Conservation (phyloP, 768 basidiomycete species). For the Mycena crocata region DNA sequence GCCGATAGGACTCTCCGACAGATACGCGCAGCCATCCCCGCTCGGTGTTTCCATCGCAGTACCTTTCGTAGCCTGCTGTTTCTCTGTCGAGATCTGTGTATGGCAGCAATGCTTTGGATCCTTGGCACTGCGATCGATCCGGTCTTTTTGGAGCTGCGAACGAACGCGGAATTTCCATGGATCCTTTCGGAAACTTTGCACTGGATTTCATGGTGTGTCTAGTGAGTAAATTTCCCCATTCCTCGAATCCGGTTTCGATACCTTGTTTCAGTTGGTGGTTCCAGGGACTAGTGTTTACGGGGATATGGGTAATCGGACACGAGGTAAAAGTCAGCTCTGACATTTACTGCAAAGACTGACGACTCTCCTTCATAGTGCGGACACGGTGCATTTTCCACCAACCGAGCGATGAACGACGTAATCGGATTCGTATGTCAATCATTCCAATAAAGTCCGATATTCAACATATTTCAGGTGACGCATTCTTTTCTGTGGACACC, state of each 20-base stretch:
- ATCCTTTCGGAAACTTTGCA: constrained; percentile 51
- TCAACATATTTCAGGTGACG: constrained; percentile 43
- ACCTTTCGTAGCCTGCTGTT: constrained; percentile 54
- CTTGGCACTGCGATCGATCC: constrained; percentile 59
- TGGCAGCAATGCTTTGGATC: constrained; percentile 57
- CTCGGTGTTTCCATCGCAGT: constrained; percentile 57
- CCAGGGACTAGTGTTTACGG: constrained; percentile 69
- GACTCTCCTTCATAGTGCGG: constrained; percentile 54
- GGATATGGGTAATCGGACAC: constrained; percentile 71
- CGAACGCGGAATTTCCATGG: constrained; percentile 43
- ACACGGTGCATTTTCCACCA: constrained; percentile 66
- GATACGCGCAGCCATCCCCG: constrained; percentile 62
- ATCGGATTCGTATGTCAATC: constrained; percentile 60
- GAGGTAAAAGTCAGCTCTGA: constrained; percentile 48
- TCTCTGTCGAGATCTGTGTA: constrained; percentile 57
- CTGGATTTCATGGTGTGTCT: constrained; percentile 59
- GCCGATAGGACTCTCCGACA: constrained; percentile 57
- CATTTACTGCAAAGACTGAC: neutral
- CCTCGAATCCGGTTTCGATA: neutral
- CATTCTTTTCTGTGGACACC: constrained; percentile 65
- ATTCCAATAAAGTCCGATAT: constrained; percentile 9
- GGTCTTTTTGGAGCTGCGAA: constrained; percentile 44
- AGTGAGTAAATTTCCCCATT: constrained; percentile 47
- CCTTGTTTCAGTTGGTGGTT: constrained; percentile 63
- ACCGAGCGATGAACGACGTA: constrained; percentile 59